These are phyloP conservation scores for Cairneyella variabilis DNA, from an alignment of 495 filamentous ascomycete genomes.

Conservation along the genomic window DNA sequence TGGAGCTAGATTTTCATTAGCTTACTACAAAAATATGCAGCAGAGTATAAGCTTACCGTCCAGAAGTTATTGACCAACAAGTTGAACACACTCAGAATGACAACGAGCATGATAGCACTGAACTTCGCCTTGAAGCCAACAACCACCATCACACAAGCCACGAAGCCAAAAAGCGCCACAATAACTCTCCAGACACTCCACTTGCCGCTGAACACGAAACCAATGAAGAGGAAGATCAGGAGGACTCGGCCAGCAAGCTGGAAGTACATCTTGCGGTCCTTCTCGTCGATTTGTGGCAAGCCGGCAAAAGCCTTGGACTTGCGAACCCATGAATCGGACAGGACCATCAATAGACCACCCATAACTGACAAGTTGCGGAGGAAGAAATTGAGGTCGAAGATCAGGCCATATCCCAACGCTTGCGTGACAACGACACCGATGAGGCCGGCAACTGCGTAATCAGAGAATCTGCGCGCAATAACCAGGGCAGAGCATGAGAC, in stretches of 20 bases:
- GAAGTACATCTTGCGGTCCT: constrained; percentile 99
- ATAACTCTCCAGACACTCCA: constrained; percentile 84
- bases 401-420: constrained; percentile 93
- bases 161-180: constrained; percentile 76
- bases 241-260: constrained; percentile 96
- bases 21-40: not conserved
- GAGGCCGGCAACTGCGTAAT: constrained; percentile 86
- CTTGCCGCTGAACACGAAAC: constrained; percentile 91
- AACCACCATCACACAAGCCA: constrained; percentile 97
- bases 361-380: constrained; percentile 96
- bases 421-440: constrained; percentile 92
- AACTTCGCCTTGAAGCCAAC: constrained; percentile 99
- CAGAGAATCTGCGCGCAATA: constrained; percentile 85
- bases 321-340: constrained; percentile 96
- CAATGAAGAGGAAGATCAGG: constrained; percentile 93
- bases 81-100: constrained; percentile 95
- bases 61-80: constrained; percentile 99
- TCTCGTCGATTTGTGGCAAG: constrained; percentile 90
- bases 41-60: constrained; percentile 64
- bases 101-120: constrained; percentile 88
- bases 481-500: constrained; percentile 74
- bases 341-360: constrained; percentile 93
- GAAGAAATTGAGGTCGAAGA: constrained; percentile 99
- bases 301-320: constrained; percentile 97
- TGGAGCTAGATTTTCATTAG: constrained; percentile 65